Evolutionary conservation across 2,329 filamentous ascomycete genomes (phyloP).

Genomic region (Colletotrichum sp.): DNA sequence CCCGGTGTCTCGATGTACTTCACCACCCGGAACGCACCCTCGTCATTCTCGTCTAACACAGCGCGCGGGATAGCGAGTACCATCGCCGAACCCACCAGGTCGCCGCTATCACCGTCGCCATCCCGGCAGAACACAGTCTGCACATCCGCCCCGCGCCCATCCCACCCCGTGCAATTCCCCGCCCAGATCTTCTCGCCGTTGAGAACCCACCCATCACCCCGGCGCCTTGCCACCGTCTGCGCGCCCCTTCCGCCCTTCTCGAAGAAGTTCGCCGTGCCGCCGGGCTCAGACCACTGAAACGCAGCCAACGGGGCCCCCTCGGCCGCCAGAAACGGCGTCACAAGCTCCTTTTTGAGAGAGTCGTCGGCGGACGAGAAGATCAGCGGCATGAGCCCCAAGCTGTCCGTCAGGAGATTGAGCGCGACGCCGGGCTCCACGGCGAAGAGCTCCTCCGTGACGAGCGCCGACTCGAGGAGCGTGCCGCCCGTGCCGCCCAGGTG

Average conservation of each 20-base stretch:
- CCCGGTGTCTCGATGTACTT: conserved; percentile 49
- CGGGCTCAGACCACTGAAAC: conserved; percentile 57
- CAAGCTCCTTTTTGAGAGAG: conserved; percentile 40
- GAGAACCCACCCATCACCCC: conserved; percentile 53
- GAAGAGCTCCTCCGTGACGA: conserved; percentile 59
- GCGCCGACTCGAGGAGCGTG: conserved; percentile 50
- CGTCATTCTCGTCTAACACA: conserved; percentile 48
- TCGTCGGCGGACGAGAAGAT: conserved; percentile 47
- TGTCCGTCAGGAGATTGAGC: conserved; percentile 56
- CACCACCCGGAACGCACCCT: conserved; percentile 49
- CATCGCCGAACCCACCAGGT: conserved; percentile 41
- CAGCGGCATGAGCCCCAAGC: conserved; percentile 56
- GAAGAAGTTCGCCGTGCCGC: conserved; percentile 56
- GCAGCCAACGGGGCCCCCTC: conserved; percentile 53
- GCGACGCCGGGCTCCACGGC: conserved; percentile 53
- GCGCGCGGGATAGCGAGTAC: conserved; percentile 54
- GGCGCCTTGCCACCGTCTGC: conserved; percentile 48
- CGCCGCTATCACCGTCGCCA: conserved; percentile 22
- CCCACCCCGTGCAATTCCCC: conserved; percentile 60
- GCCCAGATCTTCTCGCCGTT: conserved; percentile 64
- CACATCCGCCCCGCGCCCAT: conserved; percentile 55
- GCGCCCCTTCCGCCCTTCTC: conserved; percentile 54
- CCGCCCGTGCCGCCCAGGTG: conserved; percentile 50
- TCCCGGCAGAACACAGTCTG: conserved; percentile 57
- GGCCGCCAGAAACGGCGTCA: conserved; percentile 51